A percentile compares a stretch with the other conserved stretches of the same genome.
phyloP scores from a whole-genome alignment of 2,329 filamentous ascomycete genomes.

The Teratosphaeria nubilosa region DNA sequence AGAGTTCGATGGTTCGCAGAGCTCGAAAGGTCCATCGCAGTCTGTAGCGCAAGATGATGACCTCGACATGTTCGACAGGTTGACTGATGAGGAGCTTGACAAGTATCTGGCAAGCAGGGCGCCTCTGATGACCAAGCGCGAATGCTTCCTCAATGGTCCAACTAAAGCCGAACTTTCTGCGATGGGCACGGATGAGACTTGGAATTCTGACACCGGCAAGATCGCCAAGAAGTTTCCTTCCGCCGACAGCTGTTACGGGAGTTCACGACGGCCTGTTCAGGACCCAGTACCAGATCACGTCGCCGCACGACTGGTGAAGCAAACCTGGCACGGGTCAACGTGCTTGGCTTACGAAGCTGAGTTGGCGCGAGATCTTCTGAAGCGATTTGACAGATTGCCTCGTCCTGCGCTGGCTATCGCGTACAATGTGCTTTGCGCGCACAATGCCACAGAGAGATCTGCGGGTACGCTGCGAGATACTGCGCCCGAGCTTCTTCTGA shows the following conservation, averaged over 20 bases:
- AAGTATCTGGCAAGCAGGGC: background rate
- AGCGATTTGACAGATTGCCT: background rate
- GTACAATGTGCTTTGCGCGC: background rate
- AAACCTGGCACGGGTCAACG: background rate
- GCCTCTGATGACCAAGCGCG: background rate
- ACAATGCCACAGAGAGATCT: background rate
- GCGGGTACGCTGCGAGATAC: background rate
- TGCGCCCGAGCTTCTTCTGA: conserved; percentile 13
- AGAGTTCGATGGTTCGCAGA: background rate
- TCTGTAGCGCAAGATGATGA: background rate
- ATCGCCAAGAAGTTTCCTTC: background rate
- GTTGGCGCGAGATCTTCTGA: background rate
- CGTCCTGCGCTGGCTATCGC: background rate
- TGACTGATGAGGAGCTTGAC: background rate
- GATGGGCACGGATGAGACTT: background rate
- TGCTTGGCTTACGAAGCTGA: background rate
- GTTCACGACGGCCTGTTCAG: background rate
- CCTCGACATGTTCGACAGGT: background rate
- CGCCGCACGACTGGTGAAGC: background rate
- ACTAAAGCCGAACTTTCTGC: background rate
- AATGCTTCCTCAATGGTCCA: background rate
- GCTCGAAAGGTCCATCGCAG: background rate
- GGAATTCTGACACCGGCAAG: background rate
- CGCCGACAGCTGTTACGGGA: background rate
- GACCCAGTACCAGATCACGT: background rate